Evolutionary conservation across 805 yeast species (phyloP).

Genomic region (Kazachstania martiniae): DNA sequence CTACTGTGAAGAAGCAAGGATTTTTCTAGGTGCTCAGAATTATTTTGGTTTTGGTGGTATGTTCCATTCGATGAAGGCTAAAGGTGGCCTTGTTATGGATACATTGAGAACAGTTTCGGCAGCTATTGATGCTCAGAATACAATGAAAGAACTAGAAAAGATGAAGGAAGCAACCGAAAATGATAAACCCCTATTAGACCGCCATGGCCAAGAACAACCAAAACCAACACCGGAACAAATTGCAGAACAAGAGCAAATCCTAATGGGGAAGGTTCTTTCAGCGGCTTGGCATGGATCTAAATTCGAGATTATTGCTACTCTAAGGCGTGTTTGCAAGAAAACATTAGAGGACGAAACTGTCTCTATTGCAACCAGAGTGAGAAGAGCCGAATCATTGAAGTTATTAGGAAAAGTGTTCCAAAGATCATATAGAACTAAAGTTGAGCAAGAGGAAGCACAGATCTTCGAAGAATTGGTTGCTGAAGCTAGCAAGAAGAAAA

Average conservation of each 20-base stretch:
- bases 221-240: constrained; percentile 52
- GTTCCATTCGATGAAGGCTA: constrained; percentile 61
- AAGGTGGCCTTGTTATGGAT: constrained; percentile 63
- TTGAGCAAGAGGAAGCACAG: constrained; percentile 66
- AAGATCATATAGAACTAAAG: constrained; percentile 48
- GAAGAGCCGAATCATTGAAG: constrained; percentile 53
- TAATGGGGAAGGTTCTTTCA: constrained; percentile 69
- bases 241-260: constrained; percentile 60
- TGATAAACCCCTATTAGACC: constrained; percentile 34
- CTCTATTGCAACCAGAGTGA: constrained; percentile 35
- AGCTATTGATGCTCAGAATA: constrained; percentile 69
- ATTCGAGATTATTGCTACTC: constrained; percentile 64
- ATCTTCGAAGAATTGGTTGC: constrained; percentile 63
- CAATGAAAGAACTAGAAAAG: constrained; percentile 62
- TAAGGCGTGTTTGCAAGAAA: constrained; percentile 59
- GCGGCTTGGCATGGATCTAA: constrained; percentile 82
- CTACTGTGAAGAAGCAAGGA: constrained; percentile 53
- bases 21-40: constrained; percentile 54
- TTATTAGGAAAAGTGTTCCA: constrained; percentile 55
- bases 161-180: constrained; percentile 43
- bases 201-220: constrained; percentile 41
- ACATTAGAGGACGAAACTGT: constrained; percentile 49
- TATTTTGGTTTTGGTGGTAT: constrained; percentile 61
- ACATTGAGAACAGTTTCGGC: constrained; percentile 59
- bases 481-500: constrained; percentile 38